These are phyloP conservation scores for Curvularia spicifera DNA, from an alignment of 2,329 filamentous ascomycete species.

Conservation along the genomic window DNA sequence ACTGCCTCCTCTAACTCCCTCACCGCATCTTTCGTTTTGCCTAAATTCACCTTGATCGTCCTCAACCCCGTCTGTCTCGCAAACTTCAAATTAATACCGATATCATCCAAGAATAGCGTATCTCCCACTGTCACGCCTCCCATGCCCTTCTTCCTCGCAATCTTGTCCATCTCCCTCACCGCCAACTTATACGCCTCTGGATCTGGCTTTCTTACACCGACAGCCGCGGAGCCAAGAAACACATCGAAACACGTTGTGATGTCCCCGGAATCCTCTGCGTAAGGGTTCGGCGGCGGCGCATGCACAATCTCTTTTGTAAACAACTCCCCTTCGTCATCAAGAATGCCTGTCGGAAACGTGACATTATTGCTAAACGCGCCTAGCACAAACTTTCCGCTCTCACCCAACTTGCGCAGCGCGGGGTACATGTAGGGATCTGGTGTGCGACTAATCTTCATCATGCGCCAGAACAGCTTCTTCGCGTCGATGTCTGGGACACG, in stretches of 20 bases:
- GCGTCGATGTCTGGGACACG: slow-evolving; percentile 76
- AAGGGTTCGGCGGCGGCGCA: slow-evolving; percentile 25
- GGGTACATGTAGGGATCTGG: slow-evolving; percentile 90
- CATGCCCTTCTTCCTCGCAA: slow-evolving; percentile 62
- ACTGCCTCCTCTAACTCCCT: slow-evolving; percentile 78
- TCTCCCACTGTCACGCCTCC: slow-evolving; percentile 67
- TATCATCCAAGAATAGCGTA: slow-evolving; percentile 89
- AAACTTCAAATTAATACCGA: slow-evolving; percentile 88
- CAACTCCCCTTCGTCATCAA: slow-evolving; percentile 61
- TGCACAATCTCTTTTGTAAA: slow-evolving; percentile 47
- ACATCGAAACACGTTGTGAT: slow-evolving; percentile 78
- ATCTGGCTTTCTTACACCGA: slow-evolving; percentile 87
- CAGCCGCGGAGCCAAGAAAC: slow-evolving; percentile 84
- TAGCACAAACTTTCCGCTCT: slow-evolving; percentile 54
- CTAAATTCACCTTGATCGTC: slow-evolving; percentile 85
- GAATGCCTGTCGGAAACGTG: slow-evolving; percentile 78
- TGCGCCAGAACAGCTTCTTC: slow-evolving; percentile 82
- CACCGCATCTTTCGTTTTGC: slow-evolving; percentile 80
- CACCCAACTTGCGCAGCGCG: slow-evolving; percentile 72
- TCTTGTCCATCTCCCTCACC: slow-evolving; percentile 68
- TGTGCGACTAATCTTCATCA: slow-evolving; percentile 77
- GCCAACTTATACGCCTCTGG: slow-evolving; percentile 79
- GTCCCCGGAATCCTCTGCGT: slow-evolving; percentile 51
- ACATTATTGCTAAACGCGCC: slow-evolving; percentile 91
- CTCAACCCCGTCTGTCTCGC: slow-evolving; percentile 75